Percentiles rank a stretch among this genome's conserved stretches.
Evolutionary conservation across 1,284 basidiomycete species (phyloP).

Genomic region (Volvariella surrecta): DNA sequence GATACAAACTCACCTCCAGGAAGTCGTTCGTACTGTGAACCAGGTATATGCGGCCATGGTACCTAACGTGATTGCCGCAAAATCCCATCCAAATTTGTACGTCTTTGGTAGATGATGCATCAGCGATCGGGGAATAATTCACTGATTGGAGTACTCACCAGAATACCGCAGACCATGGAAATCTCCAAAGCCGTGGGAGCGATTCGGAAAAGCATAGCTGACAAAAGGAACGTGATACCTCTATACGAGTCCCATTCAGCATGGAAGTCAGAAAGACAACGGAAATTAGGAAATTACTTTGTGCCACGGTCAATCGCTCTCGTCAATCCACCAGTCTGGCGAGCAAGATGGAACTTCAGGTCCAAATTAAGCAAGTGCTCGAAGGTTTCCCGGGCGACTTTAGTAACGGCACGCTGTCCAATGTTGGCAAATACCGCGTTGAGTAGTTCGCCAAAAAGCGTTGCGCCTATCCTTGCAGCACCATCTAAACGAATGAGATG

Average conservation of each 20-base stretch:
- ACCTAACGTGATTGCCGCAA: conserved; percentile 82
- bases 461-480: conserved; percentile 82
- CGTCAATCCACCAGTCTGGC: conserved; percentile 94
- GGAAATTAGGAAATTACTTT: conserved; percentile 45
- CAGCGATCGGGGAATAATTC: conserved; percentile 5
- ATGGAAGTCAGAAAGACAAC: neutral
- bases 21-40: conserved; percentile 95
- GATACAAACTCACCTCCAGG: conserved; percentile 67
- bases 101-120: conserved; percentile 41
- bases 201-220: conserved; percentile 92
- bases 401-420: conserved; percentile 89
- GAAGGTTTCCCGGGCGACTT: conserved; percentile 91
- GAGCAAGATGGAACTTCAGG: conserved; percentile 85
- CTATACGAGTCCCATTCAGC: conserved; percentile 28
- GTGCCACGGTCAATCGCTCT: conserved; percentile 96
- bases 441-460: conserved; percentile 85
- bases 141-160: conserved; percentile 42
- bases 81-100: conserved; percentile 96
- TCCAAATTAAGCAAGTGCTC: conserved; percentile 89
- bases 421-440: conserved; percentile 98
- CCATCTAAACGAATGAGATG: conserved; percentile 54
- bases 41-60: conserved; percentile 92
- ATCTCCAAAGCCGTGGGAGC: conserved; percentile 96
- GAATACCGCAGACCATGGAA: conserved; percentile 92
- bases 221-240: conserved; percentile 93